Conservation (phyloP, 306 rosid genomes). For the Corylus avellana region DNA sequence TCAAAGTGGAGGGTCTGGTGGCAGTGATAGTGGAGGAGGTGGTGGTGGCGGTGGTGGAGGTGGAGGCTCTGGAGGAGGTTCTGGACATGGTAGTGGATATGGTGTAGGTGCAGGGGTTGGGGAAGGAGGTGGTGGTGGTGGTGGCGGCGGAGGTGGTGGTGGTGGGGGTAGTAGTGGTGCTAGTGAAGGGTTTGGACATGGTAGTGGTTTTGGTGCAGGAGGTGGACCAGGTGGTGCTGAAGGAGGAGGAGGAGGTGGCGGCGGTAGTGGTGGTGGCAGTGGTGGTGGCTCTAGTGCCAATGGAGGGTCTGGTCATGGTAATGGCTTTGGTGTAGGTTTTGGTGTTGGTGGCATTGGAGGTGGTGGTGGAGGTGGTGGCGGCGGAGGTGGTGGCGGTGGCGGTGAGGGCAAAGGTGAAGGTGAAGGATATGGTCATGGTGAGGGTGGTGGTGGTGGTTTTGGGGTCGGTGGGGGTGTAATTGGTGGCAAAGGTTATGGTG, state of each 20-base stretch:
- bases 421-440: constrained; percentile 28
- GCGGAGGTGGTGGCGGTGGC: background rate
- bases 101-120: constrained; percentile 39
- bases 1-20: background rate
- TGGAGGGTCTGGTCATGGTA: constrained; percentile 42
- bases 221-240: background rate
- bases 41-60: constrained; percentile 26
- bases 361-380: background rate
- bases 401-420: constrained; percentile 26
- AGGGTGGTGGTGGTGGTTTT: constrained; percentile 21
- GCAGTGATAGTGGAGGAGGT: constrained; percentile 14
- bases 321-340: constrained; percentile 40
- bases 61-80: constrained; percentile 28
- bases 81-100: constrained; percentile 50
- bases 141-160: constrained; percentile 39
- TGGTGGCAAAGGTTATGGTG: constrained; percentile 16
- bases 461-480: background rate
- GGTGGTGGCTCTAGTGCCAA: constrained; percentile 1
- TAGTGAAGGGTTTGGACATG: constrained; percentile 42
- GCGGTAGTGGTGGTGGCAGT: constrained; percentile 25
- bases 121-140: constrained; percentile 27
- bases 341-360: constrained; percentile 24
- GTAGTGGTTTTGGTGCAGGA: constrained; percentile 41
- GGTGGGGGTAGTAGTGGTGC: constrained; percentile 19
- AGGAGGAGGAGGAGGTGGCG: constrained; percentile 25